Evolutionary conservation across 768 basidiomycete genomes (phyloP), one percentile per base, ranked within the genome.

Genomic region (Auricularia heimuer): DNA sequence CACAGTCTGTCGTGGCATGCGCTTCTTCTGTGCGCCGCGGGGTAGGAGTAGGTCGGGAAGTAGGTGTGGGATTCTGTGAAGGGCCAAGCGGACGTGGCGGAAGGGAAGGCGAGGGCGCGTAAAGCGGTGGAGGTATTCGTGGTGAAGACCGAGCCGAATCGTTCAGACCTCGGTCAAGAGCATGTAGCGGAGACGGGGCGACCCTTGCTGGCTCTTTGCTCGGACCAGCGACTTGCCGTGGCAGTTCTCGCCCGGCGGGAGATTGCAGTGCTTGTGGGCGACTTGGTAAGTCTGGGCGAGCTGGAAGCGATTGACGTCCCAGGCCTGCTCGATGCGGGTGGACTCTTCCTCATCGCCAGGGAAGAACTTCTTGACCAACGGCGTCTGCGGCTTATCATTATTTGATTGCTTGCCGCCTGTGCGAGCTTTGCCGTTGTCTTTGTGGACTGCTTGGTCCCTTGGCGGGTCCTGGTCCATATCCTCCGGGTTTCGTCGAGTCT

Each of bases 311-410:
- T 3, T 29, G 29, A 29, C 29, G 29, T 29, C 29, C 29, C 29
- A 33, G 6, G 54, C 44, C 66, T 21, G 56, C 45, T 16, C 36
- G 71, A 72, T 63, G 71, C 69, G 37, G 79, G 68, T 83, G 29
- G 65, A 80, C 42, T 90, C 89, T 21, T 90, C 89, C 24, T 92
- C 90, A 62, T 92, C 90, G 1, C 82, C 84, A 24, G 92, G 91
- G 72, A 94, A 94, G 75, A 94, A 94, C 69, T 80, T 82, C 73
- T 87, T 88, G 60, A 94, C 77, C 8, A 64, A 62, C 29, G 47
- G 10, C 34, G 34, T 64, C 47, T 10, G 44, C 11, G 47, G 11
- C 33, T 34, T 60, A 7, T 21, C 10, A 7, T 60, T 60, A 29
- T 8, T 24, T 10, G 24, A 4, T 33, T 24, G 56, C 16, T 33